Evolutionary conservation across 768 basidiomycete species (phyloP).

Genomic region (Agaricus subrufescens): DNA sequence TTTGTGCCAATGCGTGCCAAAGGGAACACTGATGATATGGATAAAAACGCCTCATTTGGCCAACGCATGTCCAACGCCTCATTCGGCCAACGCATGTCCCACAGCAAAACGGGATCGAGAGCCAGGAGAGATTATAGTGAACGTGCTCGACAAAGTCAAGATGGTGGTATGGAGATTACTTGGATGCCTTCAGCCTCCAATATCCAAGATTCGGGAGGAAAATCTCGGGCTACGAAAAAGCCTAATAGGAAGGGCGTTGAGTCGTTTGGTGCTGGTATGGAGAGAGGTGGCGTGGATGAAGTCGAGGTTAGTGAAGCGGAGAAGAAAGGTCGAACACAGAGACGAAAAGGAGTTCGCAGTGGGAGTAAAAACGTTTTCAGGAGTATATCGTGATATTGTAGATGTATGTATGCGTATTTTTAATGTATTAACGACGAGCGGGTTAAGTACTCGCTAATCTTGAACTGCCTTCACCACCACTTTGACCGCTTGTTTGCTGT

Average conservation of each 20-base stretch:
- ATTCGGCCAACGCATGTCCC: constrained; percentile 64
- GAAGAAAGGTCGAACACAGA: constrained; percentile 71
- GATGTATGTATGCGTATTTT: neutral
- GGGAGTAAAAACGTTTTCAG: constrained; percentile 87
- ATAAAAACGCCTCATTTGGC: constrained; percentile 64
- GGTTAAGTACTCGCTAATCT: neutral
- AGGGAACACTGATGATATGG: constrained; percentile 22
- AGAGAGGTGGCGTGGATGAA: constrained; percentile 61
- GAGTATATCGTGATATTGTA: constrained; percentile 1
- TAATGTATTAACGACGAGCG: neutral
- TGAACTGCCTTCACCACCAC: constrained; percentile 43
- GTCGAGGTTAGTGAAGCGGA: constrained; percentile 59
- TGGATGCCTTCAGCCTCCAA: constrained; percentile 63
- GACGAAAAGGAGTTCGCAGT: constrained; percentile 77
- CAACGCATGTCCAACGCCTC: constrained; percentile 58
- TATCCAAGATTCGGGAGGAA: constrained; percentile 25
- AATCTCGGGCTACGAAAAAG: constrained; percentile 26
- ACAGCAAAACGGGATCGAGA: constrained; percentile 14
- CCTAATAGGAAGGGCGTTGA: constrained; percentile 59
- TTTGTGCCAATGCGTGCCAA: constrained; percentile 61
- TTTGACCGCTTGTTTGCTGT: constrained; percentile 54
- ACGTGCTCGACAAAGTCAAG: constrained; percentile 24
- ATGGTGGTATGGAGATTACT: constrained; percentile 79
- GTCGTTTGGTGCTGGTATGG: constrained; percentile 84
- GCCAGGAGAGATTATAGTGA: constrained; percentile 12